These are phyloP conservation scores for Epichloe glyceriae DNA, from an alignment of 2,329 filamentous ascomycete species.

Conservation along the genomic window DNA sequence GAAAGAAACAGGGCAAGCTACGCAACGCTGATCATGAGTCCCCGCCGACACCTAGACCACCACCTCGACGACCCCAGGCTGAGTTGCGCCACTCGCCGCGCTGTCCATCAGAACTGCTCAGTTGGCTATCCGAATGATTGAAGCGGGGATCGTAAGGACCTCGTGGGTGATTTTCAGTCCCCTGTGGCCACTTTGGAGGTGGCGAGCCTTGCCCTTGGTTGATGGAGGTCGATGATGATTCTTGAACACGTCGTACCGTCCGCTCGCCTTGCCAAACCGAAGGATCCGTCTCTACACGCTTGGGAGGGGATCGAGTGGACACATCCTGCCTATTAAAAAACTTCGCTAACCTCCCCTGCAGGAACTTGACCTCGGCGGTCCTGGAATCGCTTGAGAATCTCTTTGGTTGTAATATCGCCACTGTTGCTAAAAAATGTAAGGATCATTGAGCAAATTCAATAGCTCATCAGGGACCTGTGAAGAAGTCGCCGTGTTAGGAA, in stretches of 20 bases:
- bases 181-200: constrained; percentile 32
- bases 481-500: background rate
- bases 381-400: constrained; percentile 87
- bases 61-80: constrained; percentile 37
- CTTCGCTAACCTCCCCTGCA: constrained; percentile 45
- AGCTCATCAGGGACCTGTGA: constrained; percentile 82
- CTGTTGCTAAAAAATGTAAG: constrained; percentile 69
- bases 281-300: constrained; percentile 76
- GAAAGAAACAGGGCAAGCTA: background rate
- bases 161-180: constrained; percentile 29
- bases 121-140: constrained; percentile 29
- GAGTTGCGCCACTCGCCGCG: constrained; percentile 47
- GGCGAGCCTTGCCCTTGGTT: constrained; percentile 32
- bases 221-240: constrained; percentile 32
- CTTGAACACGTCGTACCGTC: constrained; percentile 66
- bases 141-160: constrained; percentile 31
- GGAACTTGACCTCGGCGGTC: constrained; percentile 54
- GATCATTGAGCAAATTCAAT: constrained; percentile 73
- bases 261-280: constrained; percentile 72
- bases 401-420: constrained; percentile 87
- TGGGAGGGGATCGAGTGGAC: constrained; percentile 38
- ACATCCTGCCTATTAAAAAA: constrained; percentile 45
- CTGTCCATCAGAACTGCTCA: constrained; percentile 27
- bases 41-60: constrained; percentile 35
- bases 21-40: constrained; percentile 20